phyloP scores from a whole-genome alignment of 2,329 filamentous ascomycete species.

The Pestalotiopsis sp. region DNA sequence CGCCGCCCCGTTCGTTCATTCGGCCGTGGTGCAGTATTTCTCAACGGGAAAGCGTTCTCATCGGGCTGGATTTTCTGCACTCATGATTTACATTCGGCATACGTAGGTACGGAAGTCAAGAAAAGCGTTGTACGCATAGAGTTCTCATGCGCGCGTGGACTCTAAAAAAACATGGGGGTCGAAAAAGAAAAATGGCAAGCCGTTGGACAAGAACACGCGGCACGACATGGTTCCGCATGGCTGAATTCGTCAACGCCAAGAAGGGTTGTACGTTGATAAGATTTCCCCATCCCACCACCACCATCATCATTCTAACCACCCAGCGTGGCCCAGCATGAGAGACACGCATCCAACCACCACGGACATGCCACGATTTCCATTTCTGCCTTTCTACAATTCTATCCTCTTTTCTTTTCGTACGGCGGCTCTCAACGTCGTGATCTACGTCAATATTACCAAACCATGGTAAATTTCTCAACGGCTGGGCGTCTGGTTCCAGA shows the following conservation, averaged over 20 bases:
- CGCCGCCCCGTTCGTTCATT: too few species aligned
- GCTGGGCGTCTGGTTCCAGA: too few species aligned
- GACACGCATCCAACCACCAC: neutral
- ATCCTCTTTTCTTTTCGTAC: neutral
- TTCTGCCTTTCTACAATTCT: neutral
- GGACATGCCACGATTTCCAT: neutral
- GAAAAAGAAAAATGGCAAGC: neutral
- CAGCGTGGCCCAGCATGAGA: neutral
- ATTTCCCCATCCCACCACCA: neutral
- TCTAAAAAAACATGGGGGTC: neutral
- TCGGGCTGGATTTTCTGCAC: too few species aligned
- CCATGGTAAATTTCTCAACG: too few species aligned
- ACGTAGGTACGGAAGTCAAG: too few species aligned
- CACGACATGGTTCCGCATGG: neutral
- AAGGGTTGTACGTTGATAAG: neutral
- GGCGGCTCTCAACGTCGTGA: neutral
- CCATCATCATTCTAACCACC: neutral
- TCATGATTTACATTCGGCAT: too few species aligned
- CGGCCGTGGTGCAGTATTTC: too few species aligned
- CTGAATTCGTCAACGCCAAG: constrained; percentile 7
- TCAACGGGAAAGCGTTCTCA: too few species aligned
- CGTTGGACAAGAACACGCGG: neutral
- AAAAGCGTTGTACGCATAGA: neutral
- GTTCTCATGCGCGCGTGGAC: neutral
- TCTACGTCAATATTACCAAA: neutral